A percentile compares a stretch with the other conserved stretches of the same genome.
These are phyloP conservation scores for Barbarea vulgaris DNA, from an alignment of 345 rosid genomes.

Conservation along the genomic window DNA sequence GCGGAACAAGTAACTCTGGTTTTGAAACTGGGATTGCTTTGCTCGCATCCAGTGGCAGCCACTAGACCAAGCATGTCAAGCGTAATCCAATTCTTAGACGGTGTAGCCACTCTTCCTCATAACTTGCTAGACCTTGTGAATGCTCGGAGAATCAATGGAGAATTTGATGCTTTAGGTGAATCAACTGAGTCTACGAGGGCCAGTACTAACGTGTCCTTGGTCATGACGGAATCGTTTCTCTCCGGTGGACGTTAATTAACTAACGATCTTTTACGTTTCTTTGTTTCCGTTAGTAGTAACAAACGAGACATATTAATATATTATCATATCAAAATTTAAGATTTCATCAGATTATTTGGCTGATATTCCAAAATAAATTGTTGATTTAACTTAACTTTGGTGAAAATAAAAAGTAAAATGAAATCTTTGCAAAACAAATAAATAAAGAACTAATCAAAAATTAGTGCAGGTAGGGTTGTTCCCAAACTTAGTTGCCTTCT, in stretches of 20 bases:
- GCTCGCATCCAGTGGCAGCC: slow-evolving; percentile 39
- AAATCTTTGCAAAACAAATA: too few species aligned
- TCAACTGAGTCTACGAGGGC: slow-evolving; percentile 5
- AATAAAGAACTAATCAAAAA: not conserved
- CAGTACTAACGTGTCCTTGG: slow-evolving; percentile 6
- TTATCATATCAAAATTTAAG: not conserved
- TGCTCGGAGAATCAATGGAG: slow-evolving; percentile 15
- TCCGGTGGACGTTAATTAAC: slow-evolving; percentile 35
- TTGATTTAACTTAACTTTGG: not conserved
- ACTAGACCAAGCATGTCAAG: slow-evolving; percentile 47
- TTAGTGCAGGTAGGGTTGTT: not conserved
- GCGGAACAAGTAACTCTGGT: slow-evolving; percentile 30
- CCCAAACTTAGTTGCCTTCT: not conserved
- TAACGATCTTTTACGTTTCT: slow-evolving; percentile 9
- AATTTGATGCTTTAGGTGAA: slow-evolving; percentile 21
- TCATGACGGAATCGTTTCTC: slow-evolving; percentile 28
- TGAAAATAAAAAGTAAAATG: not conserved
- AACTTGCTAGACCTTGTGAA: slow-evolving; percentile 31
- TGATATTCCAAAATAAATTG: not conserved
- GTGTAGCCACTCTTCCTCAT: slow-evolving; percentile 34
- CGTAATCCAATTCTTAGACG: slow-evolving; percentile 31
- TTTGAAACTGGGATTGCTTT: slow-evolving; percentile 39
- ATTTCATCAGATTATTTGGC: not conserved
- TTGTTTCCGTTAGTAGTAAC: not conserved
- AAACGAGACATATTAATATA: not conserved